Evolutionary conservation across 177 flowering plant species (phyloP).

Genomic region (Vitis hybrid): DNA sequence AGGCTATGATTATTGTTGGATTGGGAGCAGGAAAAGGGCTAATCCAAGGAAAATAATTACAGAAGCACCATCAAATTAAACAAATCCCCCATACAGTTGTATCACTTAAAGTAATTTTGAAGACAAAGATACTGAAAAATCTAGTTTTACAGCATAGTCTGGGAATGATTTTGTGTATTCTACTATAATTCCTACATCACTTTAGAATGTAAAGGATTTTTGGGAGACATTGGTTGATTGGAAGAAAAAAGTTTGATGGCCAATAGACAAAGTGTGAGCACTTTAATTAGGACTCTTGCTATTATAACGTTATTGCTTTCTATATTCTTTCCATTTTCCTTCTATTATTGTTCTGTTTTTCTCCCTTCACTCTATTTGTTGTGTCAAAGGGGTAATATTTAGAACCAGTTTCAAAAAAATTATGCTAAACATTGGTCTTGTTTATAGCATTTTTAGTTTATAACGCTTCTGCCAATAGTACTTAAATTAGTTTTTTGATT

Average conservation of each 20-base stretch:
- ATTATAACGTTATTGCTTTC: too few species aligned
- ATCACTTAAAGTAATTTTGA: conserved; percentile 17
- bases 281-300: background rate
- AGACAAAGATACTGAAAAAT: conserved; percentile 21
- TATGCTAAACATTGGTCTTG: too few species aligned
- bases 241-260: conserved; percentile 58
- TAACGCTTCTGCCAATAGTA: too few species aligned
- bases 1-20: background rate
- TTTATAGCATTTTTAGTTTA: too few species aligned
- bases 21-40: conserved; percentile 17
- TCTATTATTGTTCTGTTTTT: too few species aligned
- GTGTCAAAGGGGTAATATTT: too few species aligned
- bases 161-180: background rate
- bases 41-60: conserved; percentile 11
- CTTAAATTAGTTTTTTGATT: too few species aligned
- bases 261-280: conserved; percentile 44
- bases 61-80: conserved; percentile 15
- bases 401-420: too few species aligned
- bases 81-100: conserved; percentile 17
- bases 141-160: conserved; percentile 33
- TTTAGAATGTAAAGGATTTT: background rate
- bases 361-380: too few species aligned
- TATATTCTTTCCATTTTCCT: too few species aligned
- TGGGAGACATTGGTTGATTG: conserved; percentile 34
- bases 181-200: background rate